Evolutionary conservation across 106 monocot species (phyloP).

Genomic region (Posidonia australis): DNA sequence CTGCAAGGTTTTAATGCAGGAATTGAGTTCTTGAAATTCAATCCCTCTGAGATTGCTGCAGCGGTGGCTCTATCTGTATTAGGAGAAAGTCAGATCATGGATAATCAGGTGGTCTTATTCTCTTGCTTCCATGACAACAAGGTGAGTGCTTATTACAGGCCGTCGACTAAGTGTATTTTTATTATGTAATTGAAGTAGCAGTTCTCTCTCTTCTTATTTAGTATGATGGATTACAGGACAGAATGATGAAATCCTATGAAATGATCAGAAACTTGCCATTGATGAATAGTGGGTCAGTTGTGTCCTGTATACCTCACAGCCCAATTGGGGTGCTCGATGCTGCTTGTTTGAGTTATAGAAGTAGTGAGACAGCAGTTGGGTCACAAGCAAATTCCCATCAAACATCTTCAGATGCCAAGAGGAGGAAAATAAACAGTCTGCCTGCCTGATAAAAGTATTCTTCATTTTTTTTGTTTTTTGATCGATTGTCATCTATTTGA

Average conservation of each 20-base stretch:
- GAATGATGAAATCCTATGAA: slow-evolving; percentile 3
- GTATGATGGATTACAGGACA: slow-evolving; percentile 8
- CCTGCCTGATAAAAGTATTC: background rate
- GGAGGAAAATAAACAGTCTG: slow-evolving; percentile 3
- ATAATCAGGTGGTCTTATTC: slow-evolving; percentile 19
- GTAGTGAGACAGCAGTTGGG: slow-evolving; percentile 1
- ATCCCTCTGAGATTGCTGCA: slow-evolving; percentile 72
- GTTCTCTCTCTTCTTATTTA: background rate
- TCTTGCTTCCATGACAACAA: slow-evolving; percentile 33
- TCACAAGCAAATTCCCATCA: slow-evolving; percentile 4
- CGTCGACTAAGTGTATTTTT: background rate
- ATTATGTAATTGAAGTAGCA: background rate
- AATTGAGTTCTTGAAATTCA: slow-evolving; percentile 49
- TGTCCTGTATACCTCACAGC: slow-evolving; percentile 4
- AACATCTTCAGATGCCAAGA: slow-evolving; percentile 6
- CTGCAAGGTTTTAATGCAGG: slow-evolving; percentile 1
- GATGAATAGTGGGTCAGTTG: slow-evolving; percentile 1
- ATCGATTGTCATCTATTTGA: background rate
- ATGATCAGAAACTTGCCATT: slow-evolving; percentile 8
- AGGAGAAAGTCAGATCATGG: slow-evolving; percentile 16
- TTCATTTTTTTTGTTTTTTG: background rate
- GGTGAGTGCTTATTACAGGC: slow-evolving; percentile 16
- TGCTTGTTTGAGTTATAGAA: slow-evolving; percentile 9
- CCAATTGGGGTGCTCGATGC: slow-evolving; percentile 15
- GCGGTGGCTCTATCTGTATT: slow-evolving; percentile 36